These are phyloP conservation scores for barrel medic (Medicago truncatula) DNA, from an alignment of 306 rosid species.

Conservation along the genomic window DNA sequence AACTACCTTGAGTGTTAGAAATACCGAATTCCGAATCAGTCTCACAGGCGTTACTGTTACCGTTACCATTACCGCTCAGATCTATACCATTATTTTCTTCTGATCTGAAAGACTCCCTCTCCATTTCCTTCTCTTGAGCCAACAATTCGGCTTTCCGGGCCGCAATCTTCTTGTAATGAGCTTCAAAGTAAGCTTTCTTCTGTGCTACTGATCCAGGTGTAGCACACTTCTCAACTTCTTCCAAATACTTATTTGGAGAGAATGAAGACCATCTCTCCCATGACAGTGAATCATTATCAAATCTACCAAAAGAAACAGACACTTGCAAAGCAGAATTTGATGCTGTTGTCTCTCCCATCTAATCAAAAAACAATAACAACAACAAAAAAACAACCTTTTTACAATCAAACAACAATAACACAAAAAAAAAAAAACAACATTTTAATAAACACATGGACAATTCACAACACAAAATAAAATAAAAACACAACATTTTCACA, in stretches of 20 bases:
- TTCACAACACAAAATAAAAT: neutral
- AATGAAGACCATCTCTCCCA: constrained; percentile 99
- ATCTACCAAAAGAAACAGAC: constrained; percentile 92
- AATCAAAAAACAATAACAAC: constrained; percentile 41
- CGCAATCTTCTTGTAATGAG: constrained; percentile 95
- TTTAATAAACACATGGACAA: constrained; percentile 19
- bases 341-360: constrained; percentile 77
- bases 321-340: constrained; percentile 70
- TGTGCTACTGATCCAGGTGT: constrained; percentile 97
- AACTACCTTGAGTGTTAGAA: constrained; percentile 41
- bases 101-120: constrained; percentile 48
- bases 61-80: constrained; percentile 40
- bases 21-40: constrained; percentile 47
- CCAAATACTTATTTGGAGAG: constrained; percentile 90
- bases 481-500: constrained; percentile 27
- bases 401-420: constrained; percentile 42
- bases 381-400: constrained; percentile 36
- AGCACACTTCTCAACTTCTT: constrained; percentile 95
- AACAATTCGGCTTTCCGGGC: constrained; percentile 77
- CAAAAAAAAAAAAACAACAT: constrained; percentile 31
- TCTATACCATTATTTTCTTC: constrained; percentile 56
- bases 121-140: constrained; percentile 67
- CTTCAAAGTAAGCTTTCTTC: constrained; percentile 94
- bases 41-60: neutral
- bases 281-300: constrained; percentile 86